phyloP scores from a whole-genome alignment of 129 eudicot genomes.

The Gnaphalium uliginosum region DNA sequence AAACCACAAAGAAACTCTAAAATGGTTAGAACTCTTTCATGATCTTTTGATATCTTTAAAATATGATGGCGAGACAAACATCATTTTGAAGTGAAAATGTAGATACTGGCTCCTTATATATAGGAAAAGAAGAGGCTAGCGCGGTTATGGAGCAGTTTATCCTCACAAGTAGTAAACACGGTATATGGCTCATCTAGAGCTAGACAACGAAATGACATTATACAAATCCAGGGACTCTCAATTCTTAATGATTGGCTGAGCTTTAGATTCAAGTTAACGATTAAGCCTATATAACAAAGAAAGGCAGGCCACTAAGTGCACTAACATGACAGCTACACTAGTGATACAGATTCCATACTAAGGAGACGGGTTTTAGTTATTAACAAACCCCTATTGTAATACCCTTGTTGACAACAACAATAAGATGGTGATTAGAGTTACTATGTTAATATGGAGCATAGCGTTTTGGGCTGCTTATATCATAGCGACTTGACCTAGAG shows the following conservation, averaged over 20 bases:
- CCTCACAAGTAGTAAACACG: too few relatives aligned
- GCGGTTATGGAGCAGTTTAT: too few relatives aligned
- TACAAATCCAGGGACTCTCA: neutral
- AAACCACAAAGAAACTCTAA: too few relatives aligned
- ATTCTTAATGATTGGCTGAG: neutral
- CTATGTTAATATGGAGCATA: conserved; percentile 20
- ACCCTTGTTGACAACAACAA: conserved; percentile 15
- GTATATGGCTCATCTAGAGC: too few relatives aligned
- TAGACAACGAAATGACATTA: neutral
- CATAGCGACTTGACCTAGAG: conserved; percentile 50
- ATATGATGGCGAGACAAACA: too few relatives aligned
- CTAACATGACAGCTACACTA: conserved; percentile 7
- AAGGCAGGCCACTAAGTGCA: conserved; percentile 6
- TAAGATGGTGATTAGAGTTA: neutral
- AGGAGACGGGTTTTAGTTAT: conserved; percentile 5
- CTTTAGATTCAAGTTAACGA: conserved; percentile 6
- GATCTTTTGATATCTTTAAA: too few relatives aligned
- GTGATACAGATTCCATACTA: conserved; percentile 12
- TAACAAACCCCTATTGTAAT: conserved; percentile 9
- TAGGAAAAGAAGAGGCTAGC: too few relatives aligned
- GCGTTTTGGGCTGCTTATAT: conserved; percentile 25
- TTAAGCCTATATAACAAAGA: neutral
- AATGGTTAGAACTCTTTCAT: too few relatives aligned
- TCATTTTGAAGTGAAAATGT: too few relatives aligned
- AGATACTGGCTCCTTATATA: too few relatives aligned